phyloP scores from a whole-genome alignment of 2,329 filamentous ascomycete species.

The Teratosphaeria viscida region DNA sequence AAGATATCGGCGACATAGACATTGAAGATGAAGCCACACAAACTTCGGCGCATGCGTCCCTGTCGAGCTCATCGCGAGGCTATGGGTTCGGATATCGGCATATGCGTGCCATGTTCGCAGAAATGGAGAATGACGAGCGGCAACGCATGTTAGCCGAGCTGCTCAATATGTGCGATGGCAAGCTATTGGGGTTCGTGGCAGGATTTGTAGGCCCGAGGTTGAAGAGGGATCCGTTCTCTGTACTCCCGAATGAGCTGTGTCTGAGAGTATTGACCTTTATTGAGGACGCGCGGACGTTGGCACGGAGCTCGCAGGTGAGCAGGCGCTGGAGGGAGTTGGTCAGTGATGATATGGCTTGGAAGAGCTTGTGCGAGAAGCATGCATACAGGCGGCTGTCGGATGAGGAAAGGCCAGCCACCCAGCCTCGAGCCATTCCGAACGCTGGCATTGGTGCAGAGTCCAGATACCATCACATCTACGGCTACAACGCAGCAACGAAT shows the following conservation, averaged over 20 bases:
- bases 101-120: constrained; percentile 69
- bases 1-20: constrained; percentile 56
- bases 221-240: constrained; percentile 92
- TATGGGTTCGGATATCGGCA: constrained; percentile 48
- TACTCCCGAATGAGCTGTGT: constrained; percentile 85
- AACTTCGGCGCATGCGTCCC: constrained; percentile 12
- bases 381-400: constrained; percentile 59
- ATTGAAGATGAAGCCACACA: constrained; percentile 15
- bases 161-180: constrained; percentile 87
- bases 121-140: constrained; percentile 63
- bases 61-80: neutral
- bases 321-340: constrained; percentile 85
- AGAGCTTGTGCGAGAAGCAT: constrained; percentile 91
- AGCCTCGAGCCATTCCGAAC: constrained; percentile 11
- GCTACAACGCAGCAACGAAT: constrained; percentile 16
- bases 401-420: constrained; percentile 18
- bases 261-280: constrained; percentile 91
- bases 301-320: constrained; percentile 91
- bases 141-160: constrained; percentile 78
- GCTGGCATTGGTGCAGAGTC: constrained; percentile 8
- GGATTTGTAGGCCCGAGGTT: constrained; percentile 88
- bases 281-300: constrained; percentile 89
- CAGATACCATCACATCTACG: constrained; percentile 19
- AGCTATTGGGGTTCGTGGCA: constrained; percentile 89
- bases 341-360: constrained; percentile 97